These are phyloP conservation scores for Acorus calamus DNA, from an alignment of 106 monocot genomes.

Conservation along the genomic window DNA sequence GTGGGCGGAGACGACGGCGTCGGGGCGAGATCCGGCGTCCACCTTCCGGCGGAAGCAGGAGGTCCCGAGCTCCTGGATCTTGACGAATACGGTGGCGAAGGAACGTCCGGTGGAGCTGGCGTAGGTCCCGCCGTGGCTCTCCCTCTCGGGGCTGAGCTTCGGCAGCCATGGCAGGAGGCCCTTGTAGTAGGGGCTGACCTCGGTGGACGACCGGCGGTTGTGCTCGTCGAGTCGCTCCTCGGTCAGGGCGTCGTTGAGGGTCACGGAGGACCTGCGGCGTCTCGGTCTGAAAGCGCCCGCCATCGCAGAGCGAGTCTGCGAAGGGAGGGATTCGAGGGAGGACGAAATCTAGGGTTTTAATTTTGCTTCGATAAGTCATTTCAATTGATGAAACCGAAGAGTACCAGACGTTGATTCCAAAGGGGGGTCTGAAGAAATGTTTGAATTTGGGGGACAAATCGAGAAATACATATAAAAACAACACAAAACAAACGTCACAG, in stretches of 20 bases:
- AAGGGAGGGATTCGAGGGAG: too few relatives aligned
- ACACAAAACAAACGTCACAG: too few relatives aligned
- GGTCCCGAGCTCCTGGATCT: constrained; percentile 13
- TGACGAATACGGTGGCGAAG: constrained; percentile 3
- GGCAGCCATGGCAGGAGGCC: not conserved
- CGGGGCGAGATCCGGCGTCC: not conserved
- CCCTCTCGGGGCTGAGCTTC: too few relatives aligned
- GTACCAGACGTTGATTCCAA: too few relatives aligned
- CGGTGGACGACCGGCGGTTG: not conserved
- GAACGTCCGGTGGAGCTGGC: constrained; percentile 2
- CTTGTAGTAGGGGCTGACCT: not conserved
- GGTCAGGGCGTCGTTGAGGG: constrained; percentile 1
- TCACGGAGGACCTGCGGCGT: not conserved
- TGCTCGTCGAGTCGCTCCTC: not conserved
- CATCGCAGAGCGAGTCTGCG: too few relatives aligned
- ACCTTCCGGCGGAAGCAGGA: constrained; percentile 6
- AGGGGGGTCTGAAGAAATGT: too few relatives aligned
- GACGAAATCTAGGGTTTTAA: too few relatives aligned
- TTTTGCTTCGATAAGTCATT: too few relatives aligned
- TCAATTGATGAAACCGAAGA: too few relatives aligned
- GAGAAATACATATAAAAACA: too few relatives aligned
- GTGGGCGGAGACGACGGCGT: not conserved
- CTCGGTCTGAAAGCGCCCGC: too few relatives aligned
- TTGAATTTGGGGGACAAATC: too few relatives aligned
- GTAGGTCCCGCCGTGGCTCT: not conserved